Evolutionary conservation across 2,329 filamentous ascomycete species (phyloP).

Genomic region (Mollisiaceae sp.): DNA sequence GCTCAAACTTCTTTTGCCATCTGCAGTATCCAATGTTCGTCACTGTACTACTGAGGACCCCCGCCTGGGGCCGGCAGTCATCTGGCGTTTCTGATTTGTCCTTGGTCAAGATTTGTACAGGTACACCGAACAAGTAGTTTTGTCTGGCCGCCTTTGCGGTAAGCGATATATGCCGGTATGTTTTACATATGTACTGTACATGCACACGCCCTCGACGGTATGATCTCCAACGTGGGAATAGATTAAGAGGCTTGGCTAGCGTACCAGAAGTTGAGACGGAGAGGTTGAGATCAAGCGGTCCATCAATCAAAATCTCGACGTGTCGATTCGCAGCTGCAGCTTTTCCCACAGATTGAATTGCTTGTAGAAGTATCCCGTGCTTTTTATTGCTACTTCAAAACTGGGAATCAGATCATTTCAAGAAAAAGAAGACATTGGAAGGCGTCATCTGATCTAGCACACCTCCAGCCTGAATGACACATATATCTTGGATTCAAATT

Average conservation of each 20-base stretch:
- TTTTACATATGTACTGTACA: neutral
- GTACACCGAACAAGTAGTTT: neutral
- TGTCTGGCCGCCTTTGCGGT: neutral
- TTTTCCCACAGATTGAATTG: neutral
- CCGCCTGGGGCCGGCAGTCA: neutral
- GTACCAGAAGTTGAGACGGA: conserved; percentile 6
- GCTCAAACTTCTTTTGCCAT: neutral
- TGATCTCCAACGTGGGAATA: neutral
- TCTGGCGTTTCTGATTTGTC: neutral
- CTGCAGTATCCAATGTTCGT: neutral
- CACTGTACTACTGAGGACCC: neutral
- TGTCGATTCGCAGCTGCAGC: neutral
- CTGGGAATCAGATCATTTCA: neutral
- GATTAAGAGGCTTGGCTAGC: conserved; percentile 2
- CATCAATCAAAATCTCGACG: conserved; percentile 5
- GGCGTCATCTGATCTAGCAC: neutral
- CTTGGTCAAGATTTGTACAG: neutral
- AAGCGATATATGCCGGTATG: conserved; percentile 3
- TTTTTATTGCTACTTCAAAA: neutral
- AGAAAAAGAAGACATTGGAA: neutral
- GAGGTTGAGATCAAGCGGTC: neutral
- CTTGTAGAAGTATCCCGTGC: neutral
- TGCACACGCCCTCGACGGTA: neutral
- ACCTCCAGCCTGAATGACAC: conserved; percentile 1
- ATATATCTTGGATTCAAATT: neutral